A percentile compares a stretch with the other conserved stretches of the same genome.
These are phyloP conservation scores for Hypoxylon subgilvum DNA, from an alignment of 495 filamentous ascomycete genomes.

Conservation along the genomic window DNA sequence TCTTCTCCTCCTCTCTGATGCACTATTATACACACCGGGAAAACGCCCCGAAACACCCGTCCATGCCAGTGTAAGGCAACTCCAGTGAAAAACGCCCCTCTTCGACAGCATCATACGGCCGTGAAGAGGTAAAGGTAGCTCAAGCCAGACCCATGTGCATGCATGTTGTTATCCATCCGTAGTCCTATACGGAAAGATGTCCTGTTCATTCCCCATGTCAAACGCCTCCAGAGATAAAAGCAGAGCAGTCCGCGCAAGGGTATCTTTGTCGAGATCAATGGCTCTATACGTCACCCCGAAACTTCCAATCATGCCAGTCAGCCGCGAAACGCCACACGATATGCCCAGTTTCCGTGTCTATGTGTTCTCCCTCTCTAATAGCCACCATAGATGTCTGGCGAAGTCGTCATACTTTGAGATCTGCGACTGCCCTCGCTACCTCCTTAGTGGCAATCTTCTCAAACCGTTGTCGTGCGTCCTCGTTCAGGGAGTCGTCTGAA, in stretches of 20 bases:
- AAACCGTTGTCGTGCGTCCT: slow-evolving; percentile 64
- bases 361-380: slow-evolving; percentile 8
- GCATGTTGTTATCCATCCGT: slow-evolving; percentile 21
- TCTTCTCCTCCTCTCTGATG: slow-evolving; percentile 14
- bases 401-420: slow-evolving; percentile 47
- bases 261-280: slow-evolving; percentile 37
- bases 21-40: slow-evolving; percentile 20
- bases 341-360: slow-evolving; percentile 27
- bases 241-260: slow-evolving; percentile 29
- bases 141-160: slow-evolving; percentile 16
- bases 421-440: slow-evolving; percentile 69
- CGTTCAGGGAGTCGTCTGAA: slow-evolving; percentile 59
- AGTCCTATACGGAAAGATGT: slow-evolving; percentile 7
- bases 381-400: slow-evolving; percentile 5
- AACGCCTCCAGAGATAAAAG: slow-evolving; percentile 26
- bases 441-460: slow-evolving; percentile 75
- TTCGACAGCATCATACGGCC: neutral
- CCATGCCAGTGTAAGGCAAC: no score
- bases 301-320: slow-evolving; percentile 32
- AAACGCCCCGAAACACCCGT: no score
- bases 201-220: slow-evolving; percentile 16
- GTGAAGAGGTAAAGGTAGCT: slow-evolving; percentile 6
- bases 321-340: slow-evolving; percentile 33
- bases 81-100: neutral
- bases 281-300: slow-evolving; percentile 35